Evolutionary conservation across 2,329 filamentous ascomycete genomes (phyloP).

Genomic region (Trichophyton rubrum): DNA sequence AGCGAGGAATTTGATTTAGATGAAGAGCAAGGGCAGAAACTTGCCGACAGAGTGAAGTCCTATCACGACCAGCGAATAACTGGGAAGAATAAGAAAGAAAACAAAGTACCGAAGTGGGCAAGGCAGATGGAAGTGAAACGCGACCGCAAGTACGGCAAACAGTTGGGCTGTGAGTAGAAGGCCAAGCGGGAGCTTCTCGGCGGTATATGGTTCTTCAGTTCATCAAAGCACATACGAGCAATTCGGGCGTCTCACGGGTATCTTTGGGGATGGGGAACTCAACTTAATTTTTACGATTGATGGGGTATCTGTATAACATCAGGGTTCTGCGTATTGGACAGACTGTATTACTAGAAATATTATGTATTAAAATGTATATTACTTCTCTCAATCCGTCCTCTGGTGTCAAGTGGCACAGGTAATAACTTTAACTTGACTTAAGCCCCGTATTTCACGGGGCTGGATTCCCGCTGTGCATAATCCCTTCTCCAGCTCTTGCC

Average conservation of each 20-base stretch:
- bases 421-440: neutral
- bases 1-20: neutral
- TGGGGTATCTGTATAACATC: slow-evolving; percentile 1
- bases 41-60: neutral
- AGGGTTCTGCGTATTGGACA: neutral
- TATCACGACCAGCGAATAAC: neutral
- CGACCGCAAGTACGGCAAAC: neutral
- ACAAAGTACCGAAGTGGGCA: neutral
- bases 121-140: neutral
- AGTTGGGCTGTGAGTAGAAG: neutral
- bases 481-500: no score
- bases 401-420: neutral
- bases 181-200: neutral
- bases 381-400: neutral
- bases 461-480: neutral
- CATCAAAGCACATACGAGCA: neutral
- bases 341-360: slow-evolving; percentile 8
- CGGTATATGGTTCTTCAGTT: neutral
- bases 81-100: neutral
- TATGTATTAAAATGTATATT: slow-evolving; percentile 1
- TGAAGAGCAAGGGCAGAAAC: neutral
- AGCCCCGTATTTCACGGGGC: neutral
- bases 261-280: neutral
- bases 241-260: neutral
- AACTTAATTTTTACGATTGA: neutral